Evolutionary conservation across 148 eudicot genomes (phyloP).

Genomic region (Oxyria digyna): DNA sequence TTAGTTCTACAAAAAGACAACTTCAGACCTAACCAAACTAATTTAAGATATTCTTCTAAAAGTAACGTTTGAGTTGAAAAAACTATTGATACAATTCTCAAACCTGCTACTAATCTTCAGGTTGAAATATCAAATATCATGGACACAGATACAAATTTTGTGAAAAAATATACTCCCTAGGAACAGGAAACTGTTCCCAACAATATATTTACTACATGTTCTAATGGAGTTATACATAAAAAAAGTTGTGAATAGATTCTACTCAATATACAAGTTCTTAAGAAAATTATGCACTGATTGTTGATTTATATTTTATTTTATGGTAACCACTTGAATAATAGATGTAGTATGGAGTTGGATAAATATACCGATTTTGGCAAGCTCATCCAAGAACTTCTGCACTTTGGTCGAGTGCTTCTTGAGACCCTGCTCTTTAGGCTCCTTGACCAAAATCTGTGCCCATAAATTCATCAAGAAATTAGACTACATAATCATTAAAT

Average conservation of each 20-base stretch:
- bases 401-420: constrained; percentile 52
- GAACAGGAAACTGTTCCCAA: background rate
- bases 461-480: background rate
- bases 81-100: background rate
- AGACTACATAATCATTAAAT: background rate
- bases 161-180: background rate
- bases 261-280: no score
- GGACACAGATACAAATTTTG: background rate
- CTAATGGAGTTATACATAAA: no score
- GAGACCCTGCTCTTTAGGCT: constrained; percentile 40
- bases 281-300: no score
- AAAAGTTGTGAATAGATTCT: no score
- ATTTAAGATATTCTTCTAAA: no score
- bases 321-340: no score
- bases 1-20: background rate
- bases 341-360: background rate
- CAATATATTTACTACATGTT: background rate
- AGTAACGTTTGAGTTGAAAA: background rate
- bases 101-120: background rate
- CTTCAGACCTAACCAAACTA: background rate
- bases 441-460: constrained; percentile 46
- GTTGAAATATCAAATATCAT: background rate
- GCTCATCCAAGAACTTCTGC: constrained; percentile 58
- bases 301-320: no score
- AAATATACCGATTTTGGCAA: constrained; percentile 41